These are phyloP conservation scores for Claviceps sp. DNA, from an alignment of 2,329 filamentous ascomycete species.

Conservation along the genomic window DNA sequence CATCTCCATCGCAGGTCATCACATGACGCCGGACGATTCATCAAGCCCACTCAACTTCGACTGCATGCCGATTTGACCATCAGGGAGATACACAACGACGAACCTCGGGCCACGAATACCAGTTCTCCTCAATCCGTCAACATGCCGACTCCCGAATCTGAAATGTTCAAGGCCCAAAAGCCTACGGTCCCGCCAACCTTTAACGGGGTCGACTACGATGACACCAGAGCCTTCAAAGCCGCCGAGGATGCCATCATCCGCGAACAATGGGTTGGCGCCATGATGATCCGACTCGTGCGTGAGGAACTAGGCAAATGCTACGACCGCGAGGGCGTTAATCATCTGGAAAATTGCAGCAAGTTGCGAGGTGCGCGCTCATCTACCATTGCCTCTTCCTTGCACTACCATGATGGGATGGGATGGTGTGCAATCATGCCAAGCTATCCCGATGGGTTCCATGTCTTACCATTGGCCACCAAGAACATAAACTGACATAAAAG, in stretches of 20 bases:
- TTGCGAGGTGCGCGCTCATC: conserved; percentile 49
- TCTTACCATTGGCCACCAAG: neutral
- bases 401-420: too few species aligned
- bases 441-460: too few species aligned
- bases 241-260: conserved; percentile 72
- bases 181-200: conserved; percentile 71
- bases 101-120: neutral
- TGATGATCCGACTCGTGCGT: conserved; percentile 74
- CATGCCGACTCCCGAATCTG: conserved; percentile 78
- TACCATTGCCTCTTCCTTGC: neutral
- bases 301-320: conserved; percentile 83
- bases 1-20: too few species aligned
- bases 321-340: conserved; percentile 70
- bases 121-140: conserved; percentile 12
- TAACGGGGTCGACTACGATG: conserved; percentile 76
- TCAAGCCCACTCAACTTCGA: neutral
- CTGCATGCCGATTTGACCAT: neutral
- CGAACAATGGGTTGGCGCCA: conserved; percentile 79
- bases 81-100: neutral
- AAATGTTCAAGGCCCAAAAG: conserved; percentile 71
- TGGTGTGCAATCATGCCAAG: too few species aligned
- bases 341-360: conserved; percentile 74
- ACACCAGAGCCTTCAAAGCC: conserved; percentile 67
- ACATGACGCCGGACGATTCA: neutral
- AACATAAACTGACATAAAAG: neutral